A percentile compares a stretch with the other conserved stretches of the same genome.
Conservation (phyloP, 805 yeast species). For the Nakazawaea anatomiae region DNA sequence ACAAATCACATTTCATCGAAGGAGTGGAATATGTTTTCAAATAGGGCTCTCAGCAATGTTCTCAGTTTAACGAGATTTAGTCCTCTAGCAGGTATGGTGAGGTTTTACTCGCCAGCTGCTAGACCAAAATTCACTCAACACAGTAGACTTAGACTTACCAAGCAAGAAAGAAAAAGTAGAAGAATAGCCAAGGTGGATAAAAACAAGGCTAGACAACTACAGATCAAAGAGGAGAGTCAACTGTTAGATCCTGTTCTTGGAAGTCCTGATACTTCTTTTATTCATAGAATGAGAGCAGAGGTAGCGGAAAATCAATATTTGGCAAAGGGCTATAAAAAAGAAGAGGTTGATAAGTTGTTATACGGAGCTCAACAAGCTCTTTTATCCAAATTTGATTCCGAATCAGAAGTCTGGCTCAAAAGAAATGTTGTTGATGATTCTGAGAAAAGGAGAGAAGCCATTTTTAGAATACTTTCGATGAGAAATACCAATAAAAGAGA, state of each 20-base stretch:
- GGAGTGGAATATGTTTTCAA: background rate
- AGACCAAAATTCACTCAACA: background rate
- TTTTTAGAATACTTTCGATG: conserved; percentile 66
- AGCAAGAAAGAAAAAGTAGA: conserved; percentile 7
- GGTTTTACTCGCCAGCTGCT: conserved; percentile 7
- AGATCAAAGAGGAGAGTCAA: conserved; percentile 18
- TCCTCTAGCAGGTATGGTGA: background rate
- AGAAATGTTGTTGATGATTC: conserved; percentile 31
- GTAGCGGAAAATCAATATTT: conserved; percentile 60
- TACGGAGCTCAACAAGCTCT: conserved; percentile 71
- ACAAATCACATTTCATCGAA: too few relatives aligned
- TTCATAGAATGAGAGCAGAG: conserved; percentile 61
- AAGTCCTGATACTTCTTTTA: conserved; percentile 55
- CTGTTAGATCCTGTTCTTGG: conserved; percentile 86
- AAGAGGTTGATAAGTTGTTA: conserved; percentile 69
- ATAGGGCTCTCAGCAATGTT: background rate
- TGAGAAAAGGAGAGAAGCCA: conserved; percentile 58
- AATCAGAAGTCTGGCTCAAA: conserved; percentile 16
- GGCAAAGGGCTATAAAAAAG: conserved; percentile 50
- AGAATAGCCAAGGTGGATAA: conserved; percentile 16
- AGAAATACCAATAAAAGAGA: conserved; percentile 63
- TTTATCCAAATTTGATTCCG: conserved; percentile 26
- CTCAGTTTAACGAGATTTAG: background rate
- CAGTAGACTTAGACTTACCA: conserved; percentile 6
- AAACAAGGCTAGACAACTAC: conserved; percentile 21